Evolutionary conservation across 176 grass and related monocot species (phyloP).

Genomic region (Thalia dealbata): DNA sequence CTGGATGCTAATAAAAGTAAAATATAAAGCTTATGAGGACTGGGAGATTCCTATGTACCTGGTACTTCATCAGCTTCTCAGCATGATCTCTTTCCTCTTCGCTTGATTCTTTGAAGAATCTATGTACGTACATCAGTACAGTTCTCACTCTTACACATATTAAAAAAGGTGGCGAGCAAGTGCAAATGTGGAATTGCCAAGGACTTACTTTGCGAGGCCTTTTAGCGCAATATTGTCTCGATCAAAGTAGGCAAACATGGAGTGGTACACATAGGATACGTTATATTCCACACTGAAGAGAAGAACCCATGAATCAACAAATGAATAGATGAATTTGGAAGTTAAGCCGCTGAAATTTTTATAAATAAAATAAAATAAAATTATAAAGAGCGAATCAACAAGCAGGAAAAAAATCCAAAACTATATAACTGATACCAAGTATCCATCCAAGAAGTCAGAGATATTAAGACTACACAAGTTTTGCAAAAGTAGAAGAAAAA

Average conservation of each 20-base stretch:
- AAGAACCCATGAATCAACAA: not conserved
- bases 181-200: too few species aligned
- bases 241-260: conserved; percentile 86
- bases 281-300: conserved; percentile 80
- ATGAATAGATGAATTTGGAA: too few species aligned
- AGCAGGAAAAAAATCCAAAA: not conserved
- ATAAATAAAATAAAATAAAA: too few species aligned
- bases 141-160: not conserved
- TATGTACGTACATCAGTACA: not conserved
- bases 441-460: too few species aligned
- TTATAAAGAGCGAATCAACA: not conserved
- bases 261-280: conserved; percentile 80
- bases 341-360: too few species aligned
- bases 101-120: conserved; percentile 86
- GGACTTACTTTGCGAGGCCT: conserved; percentile 69
- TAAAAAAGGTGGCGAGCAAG: too few species aligned
- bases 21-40: not conserved
- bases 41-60: too few species aligned
- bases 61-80: conserved; percentile 80
- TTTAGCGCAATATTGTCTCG: conserved; percentile 80
- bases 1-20: not conserved
- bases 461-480: too few species aligned
- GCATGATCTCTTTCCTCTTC: conserved; percentile 64
- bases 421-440: too few species aligned
- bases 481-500: too few species aligned